A percentile compares a stretch with the other conserved stretches of the same genome.
These are phyloP conservation scores for Bisporella sp. DNA, from an alignment of 2,329 filamentous ascomycete species.

Conservation along the genomic window DNA sequence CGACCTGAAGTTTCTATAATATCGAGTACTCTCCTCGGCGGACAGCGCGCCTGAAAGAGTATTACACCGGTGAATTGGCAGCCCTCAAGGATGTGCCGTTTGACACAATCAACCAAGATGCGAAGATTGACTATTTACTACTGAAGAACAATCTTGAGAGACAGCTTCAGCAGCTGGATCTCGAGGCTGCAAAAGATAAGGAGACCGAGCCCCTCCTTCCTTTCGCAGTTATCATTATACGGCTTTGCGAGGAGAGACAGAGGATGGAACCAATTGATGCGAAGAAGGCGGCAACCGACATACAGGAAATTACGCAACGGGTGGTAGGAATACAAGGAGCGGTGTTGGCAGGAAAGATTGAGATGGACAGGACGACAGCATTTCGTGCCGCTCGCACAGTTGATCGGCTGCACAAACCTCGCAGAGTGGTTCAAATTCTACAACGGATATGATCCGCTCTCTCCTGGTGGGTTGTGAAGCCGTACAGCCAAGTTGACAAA, in stretches of 20 bases:
- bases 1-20: background rate
- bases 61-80: background rate
- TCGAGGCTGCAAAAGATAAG: constrained; percentile 31
- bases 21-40: background rate
- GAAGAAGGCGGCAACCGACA: constrained; percentile 34
- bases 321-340: constrained; percentile 28
- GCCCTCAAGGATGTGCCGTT: constrained; percentile 21
- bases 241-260: constrained; percentile 42
- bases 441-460: constrained; percentile 48
- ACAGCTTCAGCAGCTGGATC: constrained; percentile 29
- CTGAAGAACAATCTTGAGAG: constrained; percentile 38
- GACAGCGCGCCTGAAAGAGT: background rate
- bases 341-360: constrained; percentile 29
- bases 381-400: constrained; percentile 40
- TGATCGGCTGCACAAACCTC: constrained; percentile 32
- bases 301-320: constrained; percentile 30
- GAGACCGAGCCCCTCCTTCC: constrained; percentile 36
- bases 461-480: constrained; percentile 46
- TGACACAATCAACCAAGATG: constrained; percentile 34
- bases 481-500: constrained; percentile 34
- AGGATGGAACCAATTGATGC: constrained; percentile 36
- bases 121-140: constrained; percentile 41
- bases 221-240: constrained; percentile 35
- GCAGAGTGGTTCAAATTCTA: constrained; percentile 45
- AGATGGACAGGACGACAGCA: constrained; percentile 34